These are phyloP conservation scores for Cordyceps farinosa DNA, from an alignment of 2,329 filamentous ascomycete genomes.

Conservation along the genomic window DNA sequence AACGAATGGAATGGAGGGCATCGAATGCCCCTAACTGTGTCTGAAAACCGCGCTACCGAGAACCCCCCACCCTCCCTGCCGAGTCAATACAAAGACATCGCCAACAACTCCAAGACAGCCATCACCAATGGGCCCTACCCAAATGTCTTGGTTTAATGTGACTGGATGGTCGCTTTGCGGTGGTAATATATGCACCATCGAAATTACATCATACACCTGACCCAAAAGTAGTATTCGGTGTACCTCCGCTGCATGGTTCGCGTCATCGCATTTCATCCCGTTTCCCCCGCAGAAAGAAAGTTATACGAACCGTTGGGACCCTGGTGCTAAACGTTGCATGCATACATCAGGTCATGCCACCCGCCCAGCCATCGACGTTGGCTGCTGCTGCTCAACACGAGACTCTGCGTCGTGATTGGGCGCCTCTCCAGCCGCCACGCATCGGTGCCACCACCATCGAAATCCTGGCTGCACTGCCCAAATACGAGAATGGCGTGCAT, in stretches of 20 bases:
- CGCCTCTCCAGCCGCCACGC: background rate
- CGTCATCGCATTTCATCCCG: background rate
- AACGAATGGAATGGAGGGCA: background rate
- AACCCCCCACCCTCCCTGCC: background rate
- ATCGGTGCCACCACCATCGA: background rate
- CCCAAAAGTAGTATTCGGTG: too few species aligned
- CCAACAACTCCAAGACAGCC: background rate
- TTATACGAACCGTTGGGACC: constrained; percentile 2
- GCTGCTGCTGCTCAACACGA: constrained; percentile 14
- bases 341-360: constrained; percentile 10
- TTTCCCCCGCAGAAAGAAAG: background rate
- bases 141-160: background rate
- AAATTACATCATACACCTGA: too few species aligned
- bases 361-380: background rate
- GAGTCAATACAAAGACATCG: background rate
- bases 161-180: background rate
- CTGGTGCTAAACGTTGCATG: background rate
- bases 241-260: background rate
- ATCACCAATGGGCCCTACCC: background rate
- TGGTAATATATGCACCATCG: background rate
- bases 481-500: constrained; percentile 11
- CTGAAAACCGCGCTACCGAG: too few species aligned
- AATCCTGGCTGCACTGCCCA: background rate
- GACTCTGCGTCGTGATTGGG: constrained; percentile 3
- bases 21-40: background rate